These are phyloP conservation scores for Pulveroboletus ravenelii DNA, from an alignment of 768 basidiomycete genomes.

Conservation along the genomic window DNA sequence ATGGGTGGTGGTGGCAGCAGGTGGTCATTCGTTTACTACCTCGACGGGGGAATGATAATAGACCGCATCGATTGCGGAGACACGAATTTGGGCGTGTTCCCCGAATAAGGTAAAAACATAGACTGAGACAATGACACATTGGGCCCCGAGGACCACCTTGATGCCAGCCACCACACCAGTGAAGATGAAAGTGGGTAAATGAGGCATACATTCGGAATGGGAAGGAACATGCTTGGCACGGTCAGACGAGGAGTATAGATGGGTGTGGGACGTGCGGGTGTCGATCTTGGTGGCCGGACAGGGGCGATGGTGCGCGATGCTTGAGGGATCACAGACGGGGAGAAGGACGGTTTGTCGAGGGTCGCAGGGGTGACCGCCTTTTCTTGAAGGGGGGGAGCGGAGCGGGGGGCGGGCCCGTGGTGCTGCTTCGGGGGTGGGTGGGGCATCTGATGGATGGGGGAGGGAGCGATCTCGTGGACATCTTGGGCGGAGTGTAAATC, in stretches of 20 bases:
- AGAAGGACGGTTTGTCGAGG: conserved; percentile 48
- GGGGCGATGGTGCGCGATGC: conserved; percentile 46
- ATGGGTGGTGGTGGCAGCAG: conserved; percentile 2
- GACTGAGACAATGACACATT: conserved; percentile 37
- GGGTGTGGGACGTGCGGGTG: conserved; percentile 13
- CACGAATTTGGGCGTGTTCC: background rate
- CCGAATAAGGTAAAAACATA: conserved; percentile 24
- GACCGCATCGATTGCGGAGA: background rate
- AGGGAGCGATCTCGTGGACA: background rate
- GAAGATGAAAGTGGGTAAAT: conserved; percentile 40
- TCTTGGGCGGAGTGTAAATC: conserved; percentile 9
- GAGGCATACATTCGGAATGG: conserved; percentile 82
- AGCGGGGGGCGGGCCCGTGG: background rate
- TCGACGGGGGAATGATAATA: conserved; percentile 3
- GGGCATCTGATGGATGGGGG: conserved; percentile 3
- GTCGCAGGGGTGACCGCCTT: conserved; percentile 38
- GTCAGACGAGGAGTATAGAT: conserved; percentile 66
- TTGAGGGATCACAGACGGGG: conserved; percentile 18
- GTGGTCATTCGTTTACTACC: background rate
- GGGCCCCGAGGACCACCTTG: conserved; percentile 30
- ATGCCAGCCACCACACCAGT: conserved; percentile 57
- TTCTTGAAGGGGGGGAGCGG: background rate
- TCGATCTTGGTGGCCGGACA: conserved; percentile 23
- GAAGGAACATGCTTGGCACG: conserved; percentile 75
- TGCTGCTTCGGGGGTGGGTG: background rate